Base-by-base conservation (phyloP, 129 eudicot species). In the Heracleum sosnowskyi region DNA sequence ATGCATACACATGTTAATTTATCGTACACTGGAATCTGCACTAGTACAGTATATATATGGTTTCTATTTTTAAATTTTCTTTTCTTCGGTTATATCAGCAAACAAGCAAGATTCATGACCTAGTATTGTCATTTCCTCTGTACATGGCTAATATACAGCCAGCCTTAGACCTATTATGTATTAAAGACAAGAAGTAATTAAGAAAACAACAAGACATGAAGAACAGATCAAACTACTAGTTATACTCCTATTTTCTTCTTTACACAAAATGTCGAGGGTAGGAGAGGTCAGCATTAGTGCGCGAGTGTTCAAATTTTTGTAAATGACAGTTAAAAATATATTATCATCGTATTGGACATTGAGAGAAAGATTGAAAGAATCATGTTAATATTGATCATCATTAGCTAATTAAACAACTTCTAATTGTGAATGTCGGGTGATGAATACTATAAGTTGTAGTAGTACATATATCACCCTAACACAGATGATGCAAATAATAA, bases 341-440 rank as follows among this genome's bases (percentile, higher is more conserved):
- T 49, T 5, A 49, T 49, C 57, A n/a, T 64, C 0, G 5, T 62
- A 22, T 13, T 2, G 33, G 17, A 2, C 69, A 62, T 2, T 22
- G 35, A 62, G 37, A 13, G 37, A 13, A 8, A 66, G 36, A 66
- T 62, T 62, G 35, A 62, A 66, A 66, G 72, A 66, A 31, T 66
- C 72, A 64, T 66, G 72, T 66, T 66, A 66, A 31, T 31, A 66
- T 31, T 66, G 72, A 31, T 66, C 36, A 31, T 66, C 72, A 66
- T 66, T 31, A 31, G 72, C 24, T 66, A 66, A 31, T 66, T 16
- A 31, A 66, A 15, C 72, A 31, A 31, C 72, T 28, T 26, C 70
- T 63, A 63, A 63, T 31, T 63, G 15, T 26, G 33, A 26, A 29
- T 66, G 24, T 2, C 12, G 39, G 24, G 72, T 31, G 72, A 66